Conservation (phyloP, 495 filamentous ascomycete species). For the Penicillium roqueforti region DNA sequence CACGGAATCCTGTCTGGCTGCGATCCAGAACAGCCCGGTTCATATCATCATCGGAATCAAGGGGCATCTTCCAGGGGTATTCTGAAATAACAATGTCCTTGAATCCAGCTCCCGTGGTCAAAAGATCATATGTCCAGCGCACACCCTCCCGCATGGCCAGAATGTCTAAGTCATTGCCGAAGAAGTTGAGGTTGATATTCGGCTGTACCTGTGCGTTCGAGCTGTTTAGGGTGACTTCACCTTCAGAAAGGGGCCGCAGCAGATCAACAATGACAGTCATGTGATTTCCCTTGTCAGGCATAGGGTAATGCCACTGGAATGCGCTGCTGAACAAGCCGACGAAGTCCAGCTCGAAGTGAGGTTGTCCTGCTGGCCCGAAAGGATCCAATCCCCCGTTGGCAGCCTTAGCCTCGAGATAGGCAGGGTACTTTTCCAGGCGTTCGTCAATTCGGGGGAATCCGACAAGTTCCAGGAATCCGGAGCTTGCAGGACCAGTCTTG, state of each 20-base stretch:
- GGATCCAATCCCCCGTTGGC: slow-evolving; percentile 46
- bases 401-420: slow-evolving; percentile 48
- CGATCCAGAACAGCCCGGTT: slow-evolving; percentile 52
- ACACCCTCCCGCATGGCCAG: slow-evolving; percentile 55
- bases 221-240: slow-evolving; percentile 51
- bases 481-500: slow-evolving; percentile 48
- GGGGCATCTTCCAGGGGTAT: slow-evolving; percentile 60
- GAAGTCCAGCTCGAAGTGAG: slow-evolving; percentile 65
- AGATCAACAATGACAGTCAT: slow-evolving; percentile 60
- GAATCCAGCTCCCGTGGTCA: slow-evolving; percentile 53
- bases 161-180: slow-evolving; percentile 52
- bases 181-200: slow-evolving; percentile 60
- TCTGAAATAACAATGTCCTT: slow-evolving; percentile 52
- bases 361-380: slow-evolving; percentile 56
- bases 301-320: slow-evolving; percentile 62
- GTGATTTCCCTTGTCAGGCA: slow-evolving; percentile 43
- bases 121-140: slow-evolving; percentile 51
- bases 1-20: slow-evolving; percentile 50
- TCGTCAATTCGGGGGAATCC: slow-evolving; percentile 56
- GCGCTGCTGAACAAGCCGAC: slow-evolving; percentile 56
- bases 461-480: slow-evolving; percentile 52
- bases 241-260: slow-evolving; percentile 50
- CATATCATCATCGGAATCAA: slow-evolving; percentile 53
- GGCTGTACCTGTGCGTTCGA: slow-evolving; percentile 48
- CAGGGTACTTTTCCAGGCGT: slow-evolving; percentile 41